Percentiles rank a stretch among this genome's conserved stretches.
phyloP scores from a whole-genome alignment of 495 filamentous ascomycete species.

The Xylaria sp. region DNA sequence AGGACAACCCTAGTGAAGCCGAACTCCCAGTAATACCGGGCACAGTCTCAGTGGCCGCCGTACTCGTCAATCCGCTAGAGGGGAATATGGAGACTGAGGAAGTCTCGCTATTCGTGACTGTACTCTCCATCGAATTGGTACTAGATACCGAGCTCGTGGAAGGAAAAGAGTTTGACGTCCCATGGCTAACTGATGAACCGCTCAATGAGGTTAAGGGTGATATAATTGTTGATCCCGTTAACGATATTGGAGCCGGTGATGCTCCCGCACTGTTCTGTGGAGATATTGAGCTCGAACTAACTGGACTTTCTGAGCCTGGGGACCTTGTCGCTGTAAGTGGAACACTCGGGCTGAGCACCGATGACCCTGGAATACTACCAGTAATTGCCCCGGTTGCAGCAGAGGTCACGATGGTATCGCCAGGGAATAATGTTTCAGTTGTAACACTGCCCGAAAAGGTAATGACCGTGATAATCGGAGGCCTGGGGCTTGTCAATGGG shows the following conservation, averaged over 20 bases:
- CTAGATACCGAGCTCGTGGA: slow-evolving; percentile 24
- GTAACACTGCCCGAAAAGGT: neutral
- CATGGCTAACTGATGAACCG: slow-evolving; percentile 8
- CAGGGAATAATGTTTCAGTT: slow-evolving; percentile 9
- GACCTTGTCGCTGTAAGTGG: neutral
- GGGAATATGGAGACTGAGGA: neutral
- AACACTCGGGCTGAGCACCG: slow-evolving; percentile 10
- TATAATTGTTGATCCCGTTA: neutral
- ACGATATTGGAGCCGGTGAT: neutral
- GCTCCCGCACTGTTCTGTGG: neutral
- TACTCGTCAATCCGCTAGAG: slow-evolving; percentile 8
- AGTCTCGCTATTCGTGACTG: slow-evolving; percentile 10
- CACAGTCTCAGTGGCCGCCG: neutral
- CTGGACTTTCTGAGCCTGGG: neutral
- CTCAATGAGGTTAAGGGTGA: neutral
- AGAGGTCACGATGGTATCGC: slow-evolving; percentile 19
- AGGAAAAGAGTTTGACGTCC: slow-evolving; percentile 23
- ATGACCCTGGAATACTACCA: slow-evolving; percentile 17
- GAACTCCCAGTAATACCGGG: neutral
- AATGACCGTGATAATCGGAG: neutral
- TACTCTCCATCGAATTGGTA: slow-evolving; percentile 23
- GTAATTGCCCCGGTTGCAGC: slow-evolving; percentile 7
- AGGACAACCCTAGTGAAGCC: neutral
- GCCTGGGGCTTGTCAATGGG: neutral
- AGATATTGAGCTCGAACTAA: neutral